Percentiles rank a stretch among this genome's conserved stretches.
These are phyloP conservation scores for Phytomonas sp. DNA, from an alignment of 208 protist species.

Conservation along the genomic window DNA sequence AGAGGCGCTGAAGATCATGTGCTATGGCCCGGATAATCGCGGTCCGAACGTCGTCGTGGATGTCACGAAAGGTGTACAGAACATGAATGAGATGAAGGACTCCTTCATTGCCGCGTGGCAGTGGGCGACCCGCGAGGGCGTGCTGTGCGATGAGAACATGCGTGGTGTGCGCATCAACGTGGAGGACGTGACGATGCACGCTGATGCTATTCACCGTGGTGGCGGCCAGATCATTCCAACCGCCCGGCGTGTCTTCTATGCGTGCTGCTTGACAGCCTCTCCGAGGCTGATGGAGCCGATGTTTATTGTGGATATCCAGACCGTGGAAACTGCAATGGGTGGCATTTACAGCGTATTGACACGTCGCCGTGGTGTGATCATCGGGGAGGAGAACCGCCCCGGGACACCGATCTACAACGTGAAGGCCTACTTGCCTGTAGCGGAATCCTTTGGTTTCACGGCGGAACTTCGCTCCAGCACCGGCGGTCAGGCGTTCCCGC, in stretches of 20 bases:
- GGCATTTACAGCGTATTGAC: constrained; percentile 96
- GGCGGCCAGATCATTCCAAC: constrained; percentile 97
- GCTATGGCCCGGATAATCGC: constrained; percentile 92
- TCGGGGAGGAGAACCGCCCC: constrained; percentile 92
- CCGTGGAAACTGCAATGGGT: constrained; percentile 91
- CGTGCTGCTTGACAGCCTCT: constrained; percentile 85
- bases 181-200: constrained; percentile 96
- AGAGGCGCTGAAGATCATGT: constrained; percentile 97
- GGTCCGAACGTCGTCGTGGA: constrained; percentile 98
- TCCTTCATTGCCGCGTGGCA: constrained; percentile 93
- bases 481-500: constrained; percentile 91
- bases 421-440: constrained; percentile 97
- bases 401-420: constrained; percentile 96
- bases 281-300: constrained; percentile 97
- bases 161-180: constrained; percentile 96
- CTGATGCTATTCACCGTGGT: constrained; percentile 98
- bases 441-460: constrained; percentile 98
- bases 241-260: constrained; percentile 93
- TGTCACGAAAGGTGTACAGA: constrained; percentile 95
- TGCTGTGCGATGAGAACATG: constrained; percentile 92
- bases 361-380: constrained; percentile 94
- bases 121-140: constrained; percentile 93
- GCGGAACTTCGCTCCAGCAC: constrained; percentile 94
- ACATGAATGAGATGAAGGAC: constrained; percentile 98
- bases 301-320: constrained; percentile 97